phyloP scores from a whole-genome alignment of 2,329 filamentous ascomycete genomes.

The Metarhizium rileyi region DNA sequence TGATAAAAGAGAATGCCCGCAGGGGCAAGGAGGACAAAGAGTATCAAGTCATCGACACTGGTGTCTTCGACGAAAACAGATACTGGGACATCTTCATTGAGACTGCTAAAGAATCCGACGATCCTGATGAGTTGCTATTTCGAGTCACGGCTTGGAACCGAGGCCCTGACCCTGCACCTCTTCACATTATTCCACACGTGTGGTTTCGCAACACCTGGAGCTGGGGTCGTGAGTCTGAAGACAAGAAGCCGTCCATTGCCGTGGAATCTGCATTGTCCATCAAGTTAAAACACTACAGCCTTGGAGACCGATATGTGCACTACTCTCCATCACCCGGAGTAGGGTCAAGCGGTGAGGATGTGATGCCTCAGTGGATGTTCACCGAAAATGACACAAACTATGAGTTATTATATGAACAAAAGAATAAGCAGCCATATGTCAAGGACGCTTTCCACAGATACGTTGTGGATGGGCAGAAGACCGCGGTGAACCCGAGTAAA shows the following conservation, averaged over 20 bases:
- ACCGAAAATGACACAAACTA: constrained; percentile 95
- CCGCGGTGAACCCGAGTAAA: constrained; percentile 68
- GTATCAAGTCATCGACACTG: constrained; percentile 87
- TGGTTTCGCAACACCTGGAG: constrained; percentile 98
- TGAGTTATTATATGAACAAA: constrained; percentile 61
- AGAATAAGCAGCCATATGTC: constrained; percentile 76
- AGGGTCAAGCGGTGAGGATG: constrained; percentile 68
- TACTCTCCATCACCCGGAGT: constrained; percentile 85
- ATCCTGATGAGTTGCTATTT: constrained; percentile 85
- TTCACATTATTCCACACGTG: constrained; percentile 89
- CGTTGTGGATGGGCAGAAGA: constrained; percentile 74
- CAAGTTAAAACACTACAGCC: constrained; percentile 66
- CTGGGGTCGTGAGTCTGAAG: constrained; percentile 71
- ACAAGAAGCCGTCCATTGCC: constrained; percentile 72
- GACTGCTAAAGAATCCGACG: constrained; percentile 86
- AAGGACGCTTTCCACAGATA: constrained; percentile 92
- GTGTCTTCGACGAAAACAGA: constrained; percentile 74
- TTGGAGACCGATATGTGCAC: constrained; percentile 76
- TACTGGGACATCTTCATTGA: constrained; percentile 99
- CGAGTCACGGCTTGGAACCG: constrained; percentile 95
- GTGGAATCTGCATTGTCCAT: constrained; percentile 56
- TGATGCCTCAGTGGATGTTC: constrained; percentile 77
- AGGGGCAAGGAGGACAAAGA: constrained; percentile 70
- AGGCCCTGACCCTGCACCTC: constrained; percentile 76
- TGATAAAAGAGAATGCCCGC: constrained; percentile 73